These are phyloP conservation scores for Candida parachauliodes DNA, from an alignment of 805 yeast genomes.

Conservation along the genomic window DNA sequence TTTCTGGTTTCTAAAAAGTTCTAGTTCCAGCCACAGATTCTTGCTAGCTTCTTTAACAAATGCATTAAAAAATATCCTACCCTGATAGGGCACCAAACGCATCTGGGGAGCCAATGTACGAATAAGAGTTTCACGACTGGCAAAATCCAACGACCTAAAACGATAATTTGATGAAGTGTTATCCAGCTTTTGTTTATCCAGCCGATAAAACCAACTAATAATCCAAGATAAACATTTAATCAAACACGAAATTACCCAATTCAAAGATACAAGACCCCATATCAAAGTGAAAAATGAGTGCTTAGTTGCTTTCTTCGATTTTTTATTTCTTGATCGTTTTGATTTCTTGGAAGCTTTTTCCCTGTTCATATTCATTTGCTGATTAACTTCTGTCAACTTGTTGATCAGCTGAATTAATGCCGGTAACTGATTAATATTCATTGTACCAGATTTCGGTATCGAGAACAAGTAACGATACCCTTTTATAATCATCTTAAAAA, in stretches of 20 bases:
- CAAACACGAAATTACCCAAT: neutral
- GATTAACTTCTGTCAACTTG: no score
- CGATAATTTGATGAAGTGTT: neutral
- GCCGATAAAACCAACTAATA: neutral
- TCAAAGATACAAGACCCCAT: neutral
- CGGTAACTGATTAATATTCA: neutral
- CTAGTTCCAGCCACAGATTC: neutral
- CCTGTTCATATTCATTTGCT: no score
- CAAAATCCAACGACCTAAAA: neutral
- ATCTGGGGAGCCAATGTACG: neutral
- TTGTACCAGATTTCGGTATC: neutral
- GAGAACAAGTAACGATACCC: neutral
- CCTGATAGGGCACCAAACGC: neutral
- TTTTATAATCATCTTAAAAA: neutral
- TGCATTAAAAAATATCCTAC: neutral
- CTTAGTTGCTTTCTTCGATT: neutral
- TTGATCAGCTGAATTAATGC: neutral
- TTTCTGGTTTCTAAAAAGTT: neutral
- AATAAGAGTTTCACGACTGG: neutral
- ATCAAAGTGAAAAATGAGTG: neutral
- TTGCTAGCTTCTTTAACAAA: neutral
- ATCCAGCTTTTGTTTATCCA: neutral
- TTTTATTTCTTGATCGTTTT: neutral
- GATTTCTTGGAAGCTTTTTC: neutral
- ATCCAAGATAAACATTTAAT: neutral